Evolutionary conservation across 2,329 filamentous ascomycete genomes (phyloP), one percentile per base, ranked within the genome.

Genomic region (Nemania diffusa): DNA sequence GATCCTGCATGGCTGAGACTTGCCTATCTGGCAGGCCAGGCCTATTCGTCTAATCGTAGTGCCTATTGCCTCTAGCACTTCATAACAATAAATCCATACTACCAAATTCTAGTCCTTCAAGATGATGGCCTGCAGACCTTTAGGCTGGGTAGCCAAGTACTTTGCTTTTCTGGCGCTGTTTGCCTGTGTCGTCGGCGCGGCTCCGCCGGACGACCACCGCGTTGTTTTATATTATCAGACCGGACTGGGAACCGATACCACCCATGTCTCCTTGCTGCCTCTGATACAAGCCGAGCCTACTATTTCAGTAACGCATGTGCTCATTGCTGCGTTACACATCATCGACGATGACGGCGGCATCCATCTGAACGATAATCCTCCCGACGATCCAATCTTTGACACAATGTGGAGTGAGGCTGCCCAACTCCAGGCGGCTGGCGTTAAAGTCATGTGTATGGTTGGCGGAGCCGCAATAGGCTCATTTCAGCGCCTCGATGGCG

Each of bases 261-360:
- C 73, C 0, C 81, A 82, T 67, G 83, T 88, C 69, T 87, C 86
- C 3, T 79, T 87, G 67, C 81, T 88, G 2, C 85, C 85, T 0
- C 80, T 88, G 62, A 76, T 88, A 71, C 65, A 73, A 50, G 82
- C 78, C 17, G 79, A 83, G 53, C 75, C 82, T 5, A 77, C 78
- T 63, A 84, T 87, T 69, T 78, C 83, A 42, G 77, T 87, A 27
- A 97, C 94, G 0, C 94, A 97, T 80, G 84, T 97, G 67, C 94
- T 97, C 73, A 81, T 97, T 56, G 93, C 92, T 5, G 94, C 94
- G 13, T 88, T 97, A 67, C 94, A 97, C 79, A 82, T 97, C 73
- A 94, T 96, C 78, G 84, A 86, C 5, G 80, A 81, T 22, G 88
- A 92, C 0, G 84, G 83, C 8, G 84, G 88, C 65, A 86, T 95